Base-by-base conservation (phyloP, 169 alveolate genomes). In the Eimeria falciformis region DNA sequence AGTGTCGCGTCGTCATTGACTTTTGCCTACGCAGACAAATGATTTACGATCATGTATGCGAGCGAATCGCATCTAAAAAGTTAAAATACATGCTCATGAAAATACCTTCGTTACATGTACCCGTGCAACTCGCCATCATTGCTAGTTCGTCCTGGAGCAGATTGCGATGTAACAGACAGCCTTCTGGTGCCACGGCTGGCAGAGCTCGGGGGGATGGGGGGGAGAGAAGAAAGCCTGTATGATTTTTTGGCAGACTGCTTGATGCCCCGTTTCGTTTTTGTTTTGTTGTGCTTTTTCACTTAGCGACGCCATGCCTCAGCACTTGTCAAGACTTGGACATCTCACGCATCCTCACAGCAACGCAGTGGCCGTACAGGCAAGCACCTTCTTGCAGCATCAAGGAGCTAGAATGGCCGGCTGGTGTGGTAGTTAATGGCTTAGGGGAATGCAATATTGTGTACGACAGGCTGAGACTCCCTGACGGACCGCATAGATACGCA, bases 1-100 rank as follows among this genome's bases (percentile, higher is more conserved):
- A 81, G 71, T 96, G 97, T 25, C 79, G 97, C 55, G 96, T 96
- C 95, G 99, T 98, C 81, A 96, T 98, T 3, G 99, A 98, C 93
- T 92, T 94, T 43, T 93, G 94, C 18, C 90, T 94, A 21, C 92
- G 94, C 25, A 87, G 94, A 14, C 95, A 94, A 89, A 89, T 94
- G 46, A 66, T 94, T 18, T 92, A 92, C 68, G 96, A 94, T 90
- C 92, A 58, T 46, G 73, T 71, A 43, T 14, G 93, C 79, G 82
- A 84, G 46, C 40, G 68, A 2, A 81, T 21, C 43, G 33, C 47
- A 62, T n/a, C 33, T 46, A 23, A 14, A 53, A 3, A n/a, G 33
- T 14, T 78, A 78, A 9, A 27, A 50, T 53, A 62, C 21, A 62
- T 62, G 21, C 29, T 18, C 25, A 62, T 62, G 75, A 9, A 23